Conservation (phyloP, 257 asterid genomes). For the Dorcoceras hygrometricum region DNA sequence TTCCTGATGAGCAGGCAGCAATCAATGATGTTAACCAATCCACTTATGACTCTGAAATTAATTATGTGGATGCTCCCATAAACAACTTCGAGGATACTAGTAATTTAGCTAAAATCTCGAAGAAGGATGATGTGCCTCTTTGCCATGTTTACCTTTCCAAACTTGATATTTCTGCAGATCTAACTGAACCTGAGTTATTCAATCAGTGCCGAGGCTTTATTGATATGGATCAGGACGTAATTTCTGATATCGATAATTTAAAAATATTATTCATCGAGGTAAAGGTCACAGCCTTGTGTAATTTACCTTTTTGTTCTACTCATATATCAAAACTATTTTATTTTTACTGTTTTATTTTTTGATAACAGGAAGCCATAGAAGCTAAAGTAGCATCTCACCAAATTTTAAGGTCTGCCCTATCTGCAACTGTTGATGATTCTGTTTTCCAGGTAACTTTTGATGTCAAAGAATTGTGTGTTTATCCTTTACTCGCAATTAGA, state of each 20-base stretch:
- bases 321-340: neutral
- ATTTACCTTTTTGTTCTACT: conserved; percentile 15
- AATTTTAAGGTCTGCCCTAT: conserved; percentile 37
- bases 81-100: conserved; percentile 33
- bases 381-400: conserved; percentile 31
- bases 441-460: conserved; percentile 61
- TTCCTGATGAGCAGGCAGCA: conserved; percentile 46
- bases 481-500: neutral
- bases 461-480: neutral
- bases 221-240: conserved; percentile 37
- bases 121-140: conserved; percentile 44
- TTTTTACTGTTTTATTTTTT: neutral
- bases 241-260: conserved; percentile 42
- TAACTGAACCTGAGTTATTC: conserved; percentile 68
- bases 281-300: conserved; percentile 19
- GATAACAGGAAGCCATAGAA: conserved; percentile 46
- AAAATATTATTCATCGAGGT: conserved; percentile 65
- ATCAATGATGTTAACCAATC: conserved; percentile 37
- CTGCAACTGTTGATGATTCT: conserved; percentile 57
- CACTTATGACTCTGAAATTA: conserved; percentile 38
- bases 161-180: conserved; percentile 86
- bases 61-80: conserved; percentile 35
- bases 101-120: conserved; percentile 27
- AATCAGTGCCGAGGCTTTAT: conserved; percentile 51
- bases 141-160: conserved; percentile 62